Percentiles rank a stretch among this genome's conserved stretches.
Evolutionary conservation across 2,329 filamentous ascomycete species (phyloP).

Genomic region (Microdochium paspali): DNA sequence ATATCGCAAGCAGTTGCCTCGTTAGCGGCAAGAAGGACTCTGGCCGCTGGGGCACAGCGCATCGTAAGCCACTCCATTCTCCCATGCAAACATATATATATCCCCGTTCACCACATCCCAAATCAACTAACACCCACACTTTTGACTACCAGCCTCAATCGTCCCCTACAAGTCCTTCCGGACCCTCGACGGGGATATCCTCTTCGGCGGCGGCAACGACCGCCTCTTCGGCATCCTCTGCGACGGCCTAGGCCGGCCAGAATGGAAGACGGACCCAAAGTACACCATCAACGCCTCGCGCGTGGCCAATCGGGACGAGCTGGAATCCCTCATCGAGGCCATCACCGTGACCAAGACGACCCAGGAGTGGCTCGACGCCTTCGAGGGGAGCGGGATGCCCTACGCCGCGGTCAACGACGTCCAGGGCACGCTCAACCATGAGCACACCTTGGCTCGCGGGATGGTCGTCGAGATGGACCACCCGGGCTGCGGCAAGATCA

Average conservation of each 20-base stretch:
- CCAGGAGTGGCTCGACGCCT: slow-evolving; percentile 73
- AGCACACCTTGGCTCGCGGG: slow-evolving; percentile 72
- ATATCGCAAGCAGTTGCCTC: slow-evolving; percentile 85
- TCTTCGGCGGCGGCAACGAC: slow-evolving; percentile 67
- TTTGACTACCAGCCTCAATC: slow-evolving; percentile 88
- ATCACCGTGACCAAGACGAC: slow-evolving; percentile 72
- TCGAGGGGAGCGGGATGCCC: slow-evolving; percentile 88
- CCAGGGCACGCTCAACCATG: slow-evolving; percentile 71
- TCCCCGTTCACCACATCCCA: no score
- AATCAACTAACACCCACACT: no score
- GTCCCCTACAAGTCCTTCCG: slow-evolving; percentile 87
- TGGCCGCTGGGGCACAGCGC: slow-evolving; percentile 91
- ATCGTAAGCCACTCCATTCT: no score
- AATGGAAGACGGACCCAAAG: slow-evolving; percentile 50
- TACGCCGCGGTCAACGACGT: slow-evolving; percentile 95
- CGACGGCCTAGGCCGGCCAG: slow-evolving; percentile 44
- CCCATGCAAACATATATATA: no score
- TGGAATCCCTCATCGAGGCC: slow-evolving; percentile 72
- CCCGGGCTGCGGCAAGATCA: slow-evolving; percentile 71
- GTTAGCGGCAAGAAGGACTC: slow-evolving; percentile 81
- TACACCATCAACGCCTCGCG: slow-evolving; percentile 54
- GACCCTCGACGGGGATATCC: slow-evolving; percentile 60
- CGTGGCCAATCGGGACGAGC: slow-evolving; percentile 61
- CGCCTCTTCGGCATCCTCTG: slow-evolving; percentile 58
- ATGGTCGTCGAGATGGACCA: slow-evolving; percentile 92